Conservation (phyloP, 2,329 filamentous ascomycete genomes). For the Macroventuria anomochaeta region DNA sequence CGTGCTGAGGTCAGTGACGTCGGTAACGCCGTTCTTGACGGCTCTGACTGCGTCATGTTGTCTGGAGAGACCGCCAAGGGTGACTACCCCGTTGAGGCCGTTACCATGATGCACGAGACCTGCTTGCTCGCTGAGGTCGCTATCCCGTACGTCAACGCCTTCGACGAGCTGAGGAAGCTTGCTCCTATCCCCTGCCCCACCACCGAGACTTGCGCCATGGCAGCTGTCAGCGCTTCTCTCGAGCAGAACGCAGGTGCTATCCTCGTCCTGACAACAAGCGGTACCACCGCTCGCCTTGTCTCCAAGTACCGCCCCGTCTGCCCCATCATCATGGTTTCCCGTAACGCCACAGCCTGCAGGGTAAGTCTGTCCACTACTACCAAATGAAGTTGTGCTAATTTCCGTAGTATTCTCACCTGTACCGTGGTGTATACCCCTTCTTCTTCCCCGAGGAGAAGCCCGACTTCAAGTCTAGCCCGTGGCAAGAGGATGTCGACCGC, state of each 20-base stretch:
- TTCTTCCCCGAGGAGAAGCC: constrained; percentile 91
- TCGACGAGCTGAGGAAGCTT: constrained; percentile 89
- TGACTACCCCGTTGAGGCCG: constrained; percentile 88
- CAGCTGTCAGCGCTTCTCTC: constrained; percentile 91
- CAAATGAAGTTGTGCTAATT: constrained; percentile 21
- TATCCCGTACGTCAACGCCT: constrained; percentile 95
- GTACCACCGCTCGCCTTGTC: constrained; percentile 90
- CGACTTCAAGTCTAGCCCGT: constrained; percentile 89
- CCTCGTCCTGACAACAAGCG: constrained; percentile 93
- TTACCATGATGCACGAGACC: constrained; percentile 97
- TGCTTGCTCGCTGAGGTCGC: constrained; percentile 96
- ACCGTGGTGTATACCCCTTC: constrained; percentile 98
- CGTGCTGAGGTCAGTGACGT: constrained; percentile 98
- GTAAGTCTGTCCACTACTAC: constrained; percentile 50
- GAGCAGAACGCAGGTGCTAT: constrained; percentile 97
- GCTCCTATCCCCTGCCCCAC: constrained; percentile 84
- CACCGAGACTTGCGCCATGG: constrained; percentile 94
- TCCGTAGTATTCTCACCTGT: constrained; percentile 80
- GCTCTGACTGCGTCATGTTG: constrained; percentile 99
- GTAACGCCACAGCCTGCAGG: constrained; percentile 80
- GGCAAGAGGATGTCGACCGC: constrained; percentile 98
- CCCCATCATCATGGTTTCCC: constrained; percentile 99
- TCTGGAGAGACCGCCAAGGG: constrained; percentile 99
- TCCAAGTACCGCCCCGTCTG: constrained; percentile 99
- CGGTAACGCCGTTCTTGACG: constrained; percentile 96